Evolutionary conservation across 805 yeast genomes (phyloP), one percentile per base, ranked within the genome.

Genomic region (Candida sithepensis): DNA sequence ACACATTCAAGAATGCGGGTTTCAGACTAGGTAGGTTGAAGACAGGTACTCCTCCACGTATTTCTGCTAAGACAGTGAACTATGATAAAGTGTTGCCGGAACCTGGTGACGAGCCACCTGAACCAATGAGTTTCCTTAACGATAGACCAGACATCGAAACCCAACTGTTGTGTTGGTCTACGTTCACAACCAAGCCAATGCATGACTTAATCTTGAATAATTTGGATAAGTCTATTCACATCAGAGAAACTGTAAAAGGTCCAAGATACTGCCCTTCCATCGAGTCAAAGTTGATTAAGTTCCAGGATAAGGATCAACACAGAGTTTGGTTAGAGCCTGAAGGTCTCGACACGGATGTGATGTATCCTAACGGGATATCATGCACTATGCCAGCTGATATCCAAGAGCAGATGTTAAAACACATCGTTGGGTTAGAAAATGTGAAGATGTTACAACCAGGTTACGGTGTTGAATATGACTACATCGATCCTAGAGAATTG

Each of bases 391-490:
- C 99, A 0, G 94, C 81, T 33, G 97, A 92, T 21, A 84, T 91
- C 26, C 99, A 94, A 66, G 75, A 75, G 20, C 72, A 78, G 53
- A 77, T 91, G 75, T 77, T 94, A 46, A 72, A 75, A 49, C 70
- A 88, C 71, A 87, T 94, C 51, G 86, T 89, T 3, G 99, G 99
- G 0, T 77, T 96, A 43, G 96, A 88, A 57, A 81, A 87, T 54
- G 97, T 86, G 0, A 72, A 69, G n/a, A 88, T 94, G 87, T 63
- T 85, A 12, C 97, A 91, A 61, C 97, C 97, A 0, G 99, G 97
- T 0, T 94, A 94, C 63, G 99, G 99, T n/a, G 99, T 94, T 2
- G 99, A 94, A 66, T 94, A 94, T 63, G 99, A 94, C 61, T 94
- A 88, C 63, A 84, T 94, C 24, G 97, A 94, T 60, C 99, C 99